Percentiles rank a stretch among this genome's conserved stretches.
These are phyloP conservation scores for Colletotrichum kahawae DNA, from an alignment of 2,329 filamentous ascomycete species.

Conservation along the genomic window DNA sequence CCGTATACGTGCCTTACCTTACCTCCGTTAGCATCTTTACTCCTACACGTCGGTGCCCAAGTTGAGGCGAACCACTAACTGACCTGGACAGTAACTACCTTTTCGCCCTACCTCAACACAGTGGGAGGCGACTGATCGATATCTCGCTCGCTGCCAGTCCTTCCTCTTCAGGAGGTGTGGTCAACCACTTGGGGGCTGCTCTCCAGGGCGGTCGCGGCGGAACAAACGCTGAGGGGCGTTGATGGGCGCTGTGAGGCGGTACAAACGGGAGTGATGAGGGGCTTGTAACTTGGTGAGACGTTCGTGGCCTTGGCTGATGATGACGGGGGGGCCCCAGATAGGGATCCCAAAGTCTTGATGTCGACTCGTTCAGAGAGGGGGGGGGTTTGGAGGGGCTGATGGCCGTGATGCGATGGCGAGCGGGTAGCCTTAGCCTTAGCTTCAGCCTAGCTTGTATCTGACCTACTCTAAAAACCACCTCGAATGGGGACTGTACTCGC, in stretches of 20 bases:
- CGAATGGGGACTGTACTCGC: background rate
- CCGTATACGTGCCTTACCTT: background rate
- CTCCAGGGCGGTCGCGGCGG: background rate
- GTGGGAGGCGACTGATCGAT: background rate
- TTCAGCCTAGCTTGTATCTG: background rate
- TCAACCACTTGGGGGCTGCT: background rate
- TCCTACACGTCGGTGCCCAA: background rate
- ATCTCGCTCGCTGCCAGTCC: background rate
- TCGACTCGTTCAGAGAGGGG: background rate
- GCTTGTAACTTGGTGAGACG: slow-evolving; percentile 18
- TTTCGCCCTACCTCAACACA: background rate
- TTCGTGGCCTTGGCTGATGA: slow-evolving; percentile 15
- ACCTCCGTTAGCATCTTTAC: background rate
- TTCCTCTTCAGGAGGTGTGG: slow-evolving; percentile 4
- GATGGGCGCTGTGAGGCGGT: background rate
- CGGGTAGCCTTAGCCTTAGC: slow-evolving; percentile 1
- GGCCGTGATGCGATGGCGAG: background rate
- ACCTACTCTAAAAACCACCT: background rate
- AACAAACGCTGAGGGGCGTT: background rate
- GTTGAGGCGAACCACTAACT: background rate
- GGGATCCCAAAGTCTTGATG: background rate
- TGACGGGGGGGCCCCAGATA: background rate
- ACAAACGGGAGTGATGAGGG: slow-evolving; percentile 3
- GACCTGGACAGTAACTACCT: background rate
- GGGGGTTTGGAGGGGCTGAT: slow-evolving; percentile 6